A percentile compares a stretch with the other conserved stretches of the same genome.
These are phyloP conservation scores for Yarrowia sp. DNA, from an alignment of 805 yeast genomes.

Conservation along the genomic window DNA sequence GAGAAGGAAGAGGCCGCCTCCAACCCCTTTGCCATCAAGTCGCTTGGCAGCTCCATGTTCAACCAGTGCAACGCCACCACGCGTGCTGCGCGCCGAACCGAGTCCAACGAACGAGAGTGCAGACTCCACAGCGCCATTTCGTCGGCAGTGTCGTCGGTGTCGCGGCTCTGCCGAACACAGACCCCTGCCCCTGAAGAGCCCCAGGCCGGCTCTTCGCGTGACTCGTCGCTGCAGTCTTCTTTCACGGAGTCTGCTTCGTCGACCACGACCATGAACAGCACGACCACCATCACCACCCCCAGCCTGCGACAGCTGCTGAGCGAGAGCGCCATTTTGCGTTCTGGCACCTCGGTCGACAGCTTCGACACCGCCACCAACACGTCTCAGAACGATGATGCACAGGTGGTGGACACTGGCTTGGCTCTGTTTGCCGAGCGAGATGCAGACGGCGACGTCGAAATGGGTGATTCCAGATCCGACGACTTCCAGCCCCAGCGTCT, in stretches of 20 bases:
- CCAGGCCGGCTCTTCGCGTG: slow-evolving; percentile 10
- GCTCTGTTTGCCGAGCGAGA: slow-evolving; percentile 22
- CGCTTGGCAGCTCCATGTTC: no score
- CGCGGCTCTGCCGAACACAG: slow-evolving; percentile 9
- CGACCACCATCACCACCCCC: slow-evolving; percentile 9
- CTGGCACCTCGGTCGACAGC: background rate
- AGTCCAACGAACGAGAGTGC: background rate
- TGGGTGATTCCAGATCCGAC: background rate
- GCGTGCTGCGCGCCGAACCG: no score
- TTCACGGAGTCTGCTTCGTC: slow-evolving; percentile 10
- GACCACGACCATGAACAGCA: slow-evolving; percentile 1
- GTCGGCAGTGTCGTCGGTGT: slow-evolving; percentile 17
- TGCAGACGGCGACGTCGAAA: slow-evolving; percentile 14
- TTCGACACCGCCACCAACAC: background rate
- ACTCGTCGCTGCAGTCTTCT: slow-evolving; percentile 18
- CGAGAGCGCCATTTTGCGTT: slow-evolving; percentile 10
- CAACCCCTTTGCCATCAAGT: background rate
- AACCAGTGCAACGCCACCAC: no score
- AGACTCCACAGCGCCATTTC: slow-evolving; percentile 15
- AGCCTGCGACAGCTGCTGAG: slow-evolving; percentile 15
- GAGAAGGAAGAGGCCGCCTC: background rate
- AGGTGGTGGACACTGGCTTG: background rate
- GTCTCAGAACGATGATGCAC: slow-evolving; percentile 12
- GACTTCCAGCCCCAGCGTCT: background rate
- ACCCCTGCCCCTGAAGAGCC: slow-evolving; percentile 8